These are phyloP conservation scores for Flaveria linearis DNA, from an alignment of 129 eudicot species.

Conservation along the genomic window DNA sequence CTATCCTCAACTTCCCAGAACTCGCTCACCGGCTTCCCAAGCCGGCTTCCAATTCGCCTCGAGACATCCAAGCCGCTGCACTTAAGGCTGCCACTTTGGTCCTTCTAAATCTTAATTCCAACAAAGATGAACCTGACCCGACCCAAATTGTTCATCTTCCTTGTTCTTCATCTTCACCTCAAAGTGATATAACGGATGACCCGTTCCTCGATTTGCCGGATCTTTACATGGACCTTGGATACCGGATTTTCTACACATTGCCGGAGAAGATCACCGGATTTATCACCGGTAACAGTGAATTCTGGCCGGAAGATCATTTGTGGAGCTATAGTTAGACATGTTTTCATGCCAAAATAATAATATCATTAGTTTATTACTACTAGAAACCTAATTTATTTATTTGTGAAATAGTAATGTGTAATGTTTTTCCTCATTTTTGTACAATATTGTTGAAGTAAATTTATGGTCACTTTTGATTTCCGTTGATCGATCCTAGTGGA, in stretches of 20 bases:
- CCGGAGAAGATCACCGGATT: conserved; percentile 26
- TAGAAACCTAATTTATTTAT: background rate
- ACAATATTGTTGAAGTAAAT: conserved; percentile 9
- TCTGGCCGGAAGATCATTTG: conserved; percentile 34
- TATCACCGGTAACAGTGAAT: conserved; percentile 18
- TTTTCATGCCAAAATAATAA: background rate
- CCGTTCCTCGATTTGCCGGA: conserved; percentile 39
- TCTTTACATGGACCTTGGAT: conserved; percentile 28
- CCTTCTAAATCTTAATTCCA: background rate
- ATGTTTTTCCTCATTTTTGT: background rate
- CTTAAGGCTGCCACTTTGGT: conserved; percentile 30
- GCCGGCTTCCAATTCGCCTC: conserved; percentile 36
- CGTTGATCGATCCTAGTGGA: conserved; percentile 12
- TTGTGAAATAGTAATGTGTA: background rate
- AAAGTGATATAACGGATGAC: conserved; percentile 28
- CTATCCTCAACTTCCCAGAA: conserved; percentile 39
- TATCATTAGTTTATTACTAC: background rate
- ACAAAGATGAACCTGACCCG: background rate
- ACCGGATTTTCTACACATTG: conserved; percentile 29
- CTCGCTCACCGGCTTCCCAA: conserved; percentile 23
- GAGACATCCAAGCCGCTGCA: conserved; percentile 41
- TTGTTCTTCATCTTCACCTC: conserved; percentile 28
- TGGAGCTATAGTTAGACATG: conserved; percentile 27
- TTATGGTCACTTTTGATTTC: conserved; percentile 18
- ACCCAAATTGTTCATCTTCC: background rate